Percentiles rank a stretch among this genome's conserved stretches.
These are phyloP conservation scores for Trichophyton rubrum DNA, from an alignment of 2,329 filamentous ascomycete genomes.

Conservation along the genomic window DNA sequence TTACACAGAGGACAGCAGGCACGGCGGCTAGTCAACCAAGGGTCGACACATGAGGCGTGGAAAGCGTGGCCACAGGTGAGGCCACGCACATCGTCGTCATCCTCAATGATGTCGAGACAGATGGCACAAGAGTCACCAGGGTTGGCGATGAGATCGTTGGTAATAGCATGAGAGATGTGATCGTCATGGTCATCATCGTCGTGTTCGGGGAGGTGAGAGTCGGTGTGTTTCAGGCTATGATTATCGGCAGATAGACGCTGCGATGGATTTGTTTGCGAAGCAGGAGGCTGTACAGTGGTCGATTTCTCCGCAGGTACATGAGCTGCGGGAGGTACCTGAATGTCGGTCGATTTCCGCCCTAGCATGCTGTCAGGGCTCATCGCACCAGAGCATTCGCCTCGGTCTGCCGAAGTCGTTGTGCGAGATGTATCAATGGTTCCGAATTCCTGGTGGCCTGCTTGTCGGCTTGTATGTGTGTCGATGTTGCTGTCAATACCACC, in stretches of 20 bases:
- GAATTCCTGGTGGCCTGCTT: slow-evolving; percentile 27
- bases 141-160: slow-evolving; percentile 65
- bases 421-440: neutral
- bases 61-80: slow-evolving; percentile 96
- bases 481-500: slow-evolving; percentile 60
- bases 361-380: neutral
- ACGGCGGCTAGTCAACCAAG: slow-evolving; percentile 86
- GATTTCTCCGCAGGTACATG: neutral
- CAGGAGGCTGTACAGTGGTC: neutral
- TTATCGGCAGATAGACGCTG: slow-evolving; percentile 1
- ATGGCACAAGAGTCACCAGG: slow-evolving; percentile 93
- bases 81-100: slow-evolving; percentile 89
- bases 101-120: slow-evolving; percentile 85
- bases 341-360: neutral
- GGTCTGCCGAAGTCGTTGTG: slow-evolving; percentile 10
- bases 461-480: slow-evolving; percentile 46
- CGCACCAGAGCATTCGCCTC: neutral
- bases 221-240: neutral
- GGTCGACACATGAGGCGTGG: slow-evolving; percentile 89
- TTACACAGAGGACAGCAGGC: slow-evolving; percentile 97
- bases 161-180: slow-evolving; percentile 69
- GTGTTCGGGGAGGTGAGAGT: neutral
- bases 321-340: neutral
- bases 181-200: slow-evolving; percentile 59
- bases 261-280: neutral